Percentiles rank a stretch among this genome's conserved stretches.
These are phyloP conservation scores for Daedaleopsis nitida DNA, from an alignment of 768 basidiomycete species.

Conservation along the genomic window DNA sequence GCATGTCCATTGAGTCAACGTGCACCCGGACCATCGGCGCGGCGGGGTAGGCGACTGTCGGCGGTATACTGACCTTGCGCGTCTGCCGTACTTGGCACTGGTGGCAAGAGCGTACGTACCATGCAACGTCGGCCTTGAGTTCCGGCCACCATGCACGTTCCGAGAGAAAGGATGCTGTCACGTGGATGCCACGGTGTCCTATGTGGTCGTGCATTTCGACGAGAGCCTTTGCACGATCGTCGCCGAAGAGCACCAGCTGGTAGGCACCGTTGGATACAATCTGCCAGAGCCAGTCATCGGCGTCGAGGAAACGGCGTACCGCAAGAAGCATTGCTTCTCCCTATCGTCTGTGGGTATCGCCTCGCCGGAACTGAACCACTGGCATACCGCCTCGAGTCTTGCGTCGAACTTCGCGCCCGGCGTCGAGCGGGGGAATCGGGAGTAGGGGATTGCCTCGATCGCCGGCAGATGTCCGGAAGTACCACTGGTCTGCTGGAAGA, in stretches of 20 bases:
- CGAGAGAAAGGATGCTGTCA: neutral
- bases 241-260: slow-evolving; percentile 6
- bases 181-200: slow-evolving; percentile 23
- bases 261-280: slow-evolving; percentile 13
- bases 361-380: too few relatives aligned
- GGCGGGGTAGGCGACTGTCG: slow-evolving; percentile 19
- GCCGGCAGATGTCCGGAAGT: neutral
- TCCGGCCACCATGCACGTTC: slow-evolving; percentile 31
- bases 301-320: too few relatives aligned
- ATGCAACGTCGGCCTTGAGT: slow-evolving; percentile 19
- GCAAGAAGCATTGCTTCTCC: too few relatives aligned
- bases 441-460: too few relatives aligned
- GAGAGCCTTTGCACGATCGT: neutral
- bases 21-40: slow-evolving; percentile 38
- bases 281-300: slow-evolving; percentile 7
- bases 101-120: slow-evolving; percentile 28
- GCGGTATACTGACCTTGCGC: slow-evolving; percentile 24
- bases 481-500: neutral
- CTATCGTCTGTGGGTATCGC: too few relatives aligned
- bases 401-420: too few relatives aligned
- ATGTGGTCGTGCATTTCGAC: slow-evolving; percentile 17
- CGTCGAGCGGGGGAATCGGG: too few relatives aligned
- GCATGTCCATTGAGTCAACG: too few relatives aligned
- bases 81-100: slow-evolving; percentile 22
- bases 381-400: too few relatives aligned